These are phyloP conservation scores for Neurospora sublineolata DNA, from an alignment of 495 filamentous ascomycete genomes.

Conservation along the genomic window DNA sequence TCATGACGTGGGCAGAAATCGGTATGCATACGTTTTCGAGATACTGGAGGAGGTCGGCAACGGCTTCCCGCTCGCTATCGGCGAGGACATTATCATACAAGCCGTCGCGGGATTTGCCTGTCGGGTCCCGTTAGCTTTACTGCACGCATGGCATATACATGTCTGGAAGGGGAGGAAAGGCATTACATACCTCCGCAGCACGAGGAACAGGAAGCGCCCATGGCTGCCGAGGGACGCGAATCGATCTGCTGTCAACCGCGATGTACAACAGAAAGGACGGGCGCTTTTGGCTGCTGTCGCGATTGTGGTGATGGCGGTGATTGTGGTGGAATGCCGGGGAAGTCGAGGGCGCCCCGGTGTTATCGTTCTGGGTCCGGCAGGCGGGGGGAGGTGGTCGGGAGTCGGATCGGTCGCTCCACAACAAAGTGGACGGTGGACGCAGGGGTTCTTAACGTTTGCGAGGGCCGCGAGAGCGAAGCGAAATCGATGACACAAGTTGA, in stretches of 20 bases:
- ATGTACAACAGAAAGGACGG: conserved; percentile 1
- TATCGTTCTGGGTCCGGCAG: not conserved
- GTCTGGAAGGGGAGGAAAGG: not conserved
- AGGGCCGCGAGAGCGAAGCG: not conserved
- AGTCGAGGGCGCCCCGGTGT: not conserved
- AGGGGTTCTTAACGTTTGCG: not conserved
- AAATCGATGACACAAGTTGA: not conserved
- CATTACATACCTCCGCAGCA: conserved; percentile 28
- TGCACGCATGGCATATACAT: not conserved
- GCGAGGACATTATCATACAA: conserved; percentile 91
- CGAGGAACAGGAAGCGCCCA: conserved; percentile 30
- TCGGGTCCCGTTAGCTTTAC: conserved; percentile 4
- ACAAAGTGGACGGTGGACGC: not conserved
- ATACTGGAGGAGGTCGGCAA: conserved; percentile 88
- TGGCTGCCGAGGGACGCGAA: conserved; percentile 17
- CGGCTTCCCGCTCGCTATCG: conserved; percentile 93
- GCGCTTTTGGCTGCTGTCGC: conserved; percentile 5
- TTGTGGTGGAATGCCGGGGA: conserved; percentile 12
- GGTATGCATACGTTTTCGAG: conserved; percentile 72
- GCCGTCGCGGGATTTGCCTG: conserved; percentile 81
- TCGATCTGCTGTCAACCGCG: not conserved
- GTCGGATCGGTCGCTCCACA: not conserved
- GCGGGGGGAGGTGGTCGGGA: not conserved
- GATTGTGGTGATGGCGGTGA: conserved; percentile 1
- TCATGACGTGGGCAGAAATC: not conserved